Evolutionary conservation across 768 basidiomycete genomes (phyloP), one percentile per base, ranked within the genome.

Genomic region (Rubroboletus satanas): DNA sequence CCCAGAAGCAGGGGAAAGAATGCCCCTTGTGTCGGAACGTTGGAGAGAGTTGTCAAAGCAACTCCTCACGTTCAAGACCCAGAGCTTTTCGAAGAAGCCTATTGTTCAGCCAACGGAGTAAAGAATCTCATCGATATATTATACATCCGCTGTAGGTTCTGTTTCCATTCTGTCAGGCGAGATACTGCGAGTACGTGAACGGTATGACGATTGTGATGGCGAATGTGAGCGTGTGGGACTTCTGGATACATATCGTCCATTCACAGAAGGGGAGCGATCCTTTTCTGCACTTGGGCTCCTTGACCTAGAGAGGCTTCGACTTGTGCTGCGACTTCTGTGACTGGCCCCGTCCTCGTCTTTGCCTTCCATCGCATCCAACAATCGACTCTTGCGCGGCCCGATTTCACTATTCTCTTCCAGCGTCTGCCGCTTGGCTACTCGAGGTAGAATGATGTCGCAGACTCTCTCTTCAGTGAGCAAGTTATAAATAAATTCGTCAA

Each of bases 371-470:
- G 91, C 93, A 61, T 91, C 84, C 59, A 97, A 76, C n/a, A 99
- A 73, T 43, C 88, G 83, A 70, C 91, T 93, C 69, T 89, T 84
- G 15, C 96, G 77, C 4, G 90, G 88, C 0, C 86, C 86, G 23
- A 99, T 79, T 8, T 98, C 94, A 41, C 90, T 88, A 18, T 85
- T 90, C 67, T 99, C 96, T 75, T 98, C 97, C 26, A 98, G 75
- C 3, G 90, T 84, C 49, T 84, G 81, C 21, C 97, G 82, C 74
- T 90, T 93, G 9, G 84, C 82, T 57, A 98, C 72, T 46, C 97
- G 85, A 15, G 97, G 97, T 43, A 99, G 74, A 63, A 98, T 98
- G 64, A 93, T 90, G 73, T 98, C 97, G 71, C 96, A 98, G 6
- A 93, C 95, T 54, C 94, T 82, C 57, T 98, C 97, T 66, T 96